Conservation (phyloP, 345 rosid genomes). For the Mallotus nudiflorus region DNA sequence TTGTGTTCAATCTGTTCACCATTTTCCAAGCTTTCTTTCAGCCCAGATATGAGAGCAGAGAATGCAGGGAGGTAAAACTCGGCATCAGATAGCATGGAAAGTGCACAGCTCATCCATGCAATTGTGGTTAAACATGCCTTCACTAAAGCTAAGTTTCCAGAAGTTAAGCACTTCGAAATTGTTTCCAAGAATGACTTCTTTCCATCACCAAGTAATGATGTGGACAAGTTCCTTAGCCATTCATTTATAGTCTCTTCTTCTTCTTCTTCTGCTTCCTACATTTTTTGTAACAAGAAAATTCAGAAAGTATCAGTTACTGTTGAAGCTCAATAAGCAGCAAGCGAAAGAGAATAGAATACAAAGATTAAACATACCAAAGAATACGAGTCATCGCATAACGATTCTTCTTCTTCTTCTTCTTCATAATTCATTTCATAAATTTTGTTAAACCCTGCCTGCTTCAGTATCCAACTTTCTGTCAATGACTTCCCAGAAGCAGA, state of each 20-base stretch:
- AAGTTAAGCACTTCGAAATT: slow-evolving; percentile 44
- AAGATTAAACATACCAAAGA: slow-evolving; percentile 37
- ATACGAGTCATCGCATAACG: slow-evolving; percentile 8
- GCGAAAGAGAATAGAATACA: no score
- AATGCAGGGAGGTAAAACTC: slow-evolving; percentile 41
- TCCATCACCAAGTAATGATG: slow-evolving; percentile 37
- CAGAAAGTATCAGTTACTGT: no score
- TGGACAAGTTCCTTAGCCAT: slow-evolving; percentile 45
- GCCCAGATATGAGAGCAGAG: slow-evolving; percentile 41
- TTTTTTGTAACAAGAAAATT: neutral
- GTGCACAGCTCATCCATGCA: slow-evolving; percentile 53
- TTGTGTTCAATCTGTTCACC: slow-evolving; percentile 37
- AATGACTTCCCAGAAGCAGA: slow-evolving; percentile 35
- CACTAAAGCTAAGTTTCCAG: slow-evolving; percentile 35
- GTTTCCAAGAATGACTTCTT: slow-evolving; percentile 40
- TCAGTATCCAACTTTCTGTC: slow-evolving; percentile 46
- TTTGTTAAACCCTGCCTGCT: slow-evolving; percentile 42
- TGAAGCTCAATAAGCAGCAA: no score
- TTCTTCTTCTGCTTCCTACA: slow-evolving; percentile 47
- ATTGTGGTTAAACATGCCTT: slow-evolving; percentile 40
- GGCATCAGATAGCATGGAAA: slow-evolving; percentile 34
- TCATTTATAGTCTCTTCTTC: slow-evolving; percentile 36
- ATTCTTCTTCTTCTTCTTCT: slow-evolving; percentile 29
- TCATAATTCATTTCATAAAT: slow-evolving; percentile 17
- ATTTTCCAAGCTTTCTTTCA: slow-evolving; percentile 43